Evolutionary conservation across 768 basidiomycete species (phyloP).

Genomic region (Rhodocollybia butyracea): DNA sequence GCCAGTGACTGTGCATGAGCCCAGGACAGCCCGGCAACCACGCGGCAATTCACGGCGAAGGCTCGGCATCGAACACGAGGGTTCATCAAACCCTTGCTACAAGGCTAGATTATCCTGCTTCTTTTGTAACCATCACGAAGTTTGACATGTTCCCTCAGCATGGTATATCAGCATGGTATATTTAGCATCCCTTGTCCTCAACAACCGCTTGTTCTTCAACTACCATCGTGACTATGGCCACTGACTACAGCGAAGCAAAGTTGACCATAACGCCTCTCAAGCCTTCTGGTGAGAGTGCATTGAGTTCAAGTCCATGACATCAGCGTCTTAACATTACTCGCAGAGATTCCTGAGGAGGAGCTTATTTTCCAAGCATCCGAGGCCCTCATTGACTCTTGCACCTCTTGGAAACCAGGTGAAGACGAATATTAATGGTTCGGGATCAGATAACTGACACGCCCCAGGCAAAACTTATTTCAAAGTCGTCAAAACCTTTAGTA

Average conservation of each 20-base stretch:
- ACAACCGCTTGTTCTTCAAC: neutral
- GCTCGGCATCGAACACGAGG: neutral
- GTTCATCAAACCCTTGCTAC: neutral
- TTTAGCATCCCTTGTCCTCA: neutral
- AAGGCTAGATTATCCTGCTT: neutral
- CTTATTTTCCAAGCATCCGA: conserved; percentile 49
- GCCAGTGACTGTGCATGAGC: too few relatives aligned
- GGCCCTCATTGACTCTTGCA: conserved; percentile 53
- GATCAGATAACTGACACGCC: too few relatives aligned
- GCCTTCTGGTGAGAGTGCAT: neutral
- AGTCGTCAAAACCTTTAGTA: conserved; percentile 53
- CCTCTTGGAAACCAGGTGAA: conserved; percentile 62
- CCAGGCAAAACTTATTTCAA: conserved; percentile 63
- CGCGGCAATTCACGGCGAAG: neutral
- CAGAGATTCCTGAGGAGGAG: conserved; percentile 53
- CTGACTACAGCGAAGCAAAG: neutral
- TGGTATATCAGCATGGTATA: neutral
- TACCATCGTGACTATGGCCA: neutral
- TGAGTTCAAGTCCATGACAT: too few relatives aligned
- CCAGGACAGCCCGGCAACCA: too few relatives aligned
- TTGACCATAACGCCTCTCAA: conserved; percentile 5
- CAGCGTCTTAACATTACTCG: neutral
- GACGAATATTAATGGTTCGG: too few relatives aligned
- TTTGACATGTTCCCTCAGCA: neutral
- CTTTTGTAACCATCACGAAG: neutral